Evolutionary conservation across 2,329 filamentous ascomycete species (phyloP).

Genomic region (Diaporthe citrichinensis): DNA sequence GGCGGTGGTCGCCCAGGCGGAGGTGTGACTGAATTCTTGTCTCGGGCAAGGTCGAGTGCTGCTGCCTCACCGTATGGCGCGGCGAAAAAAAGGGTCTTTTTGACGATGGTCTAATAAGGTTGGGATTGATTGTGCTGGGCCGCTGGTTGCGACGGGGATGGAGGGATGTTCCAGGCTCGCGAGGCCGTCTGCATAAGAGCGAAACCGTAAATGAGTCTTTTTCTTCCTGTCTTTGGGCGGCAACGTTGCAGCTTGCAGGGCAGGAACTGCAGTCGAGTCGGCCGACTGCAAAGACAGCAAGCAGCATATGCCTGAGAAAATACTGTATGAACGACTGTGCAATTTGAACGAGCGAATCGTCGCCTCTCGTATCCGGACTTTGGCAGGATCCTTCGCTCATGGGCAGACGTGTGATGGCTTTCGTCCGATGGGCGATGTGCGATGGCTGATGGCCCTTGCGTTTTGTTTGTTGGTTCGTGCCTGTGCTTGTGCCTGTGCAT

Average conservation of each 20-base stretch:
- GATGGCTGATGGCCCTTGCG: constrained; percentile 16
- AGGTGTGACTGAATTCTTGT: constrained; percentile 7
- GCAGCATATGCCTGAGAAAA: background rate
- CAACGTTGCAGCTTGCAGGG: constrained; percentile 24
- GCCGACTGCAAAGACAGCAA: background rate
- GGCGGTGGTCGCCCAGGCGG: background rate
- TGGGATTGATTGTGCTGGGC: constrained; percentile 25
- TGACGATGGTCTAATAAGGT: constrained; percentile 8
- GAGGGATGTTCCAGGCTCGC: constrained; percentile 29
- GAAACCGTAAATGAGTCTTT: constrained; percentile 18
- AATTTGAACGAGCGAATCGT: background rate
- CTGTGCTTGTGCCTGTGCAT: constrained; percentile 22
- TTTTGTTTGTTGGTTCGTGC: constrained; percentile 21
- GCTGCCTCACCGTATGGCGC: background rate
- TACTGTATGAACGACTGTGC: constrained; percentile 5
- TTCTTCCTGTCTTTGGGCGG: background rate
- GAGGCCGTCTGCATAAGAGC: constrained; percentile 14
- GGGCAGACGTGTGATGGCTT: constrained; percentile 3
- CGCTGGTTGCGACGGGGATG: constrained; percentile 24
- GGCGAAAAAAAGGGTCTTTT: background rate
- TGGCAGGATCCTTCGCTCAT: constrained; percentile 9
- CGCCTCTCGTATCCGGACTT: constrained; percentile 10
- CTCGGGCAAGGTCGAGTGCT: background rate
- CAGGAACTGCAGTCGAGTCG: background rate
- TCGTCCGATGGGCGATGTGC: background rate